Conservation (phyloP, 1,284 basidiomycete species). For the Volvariella surrecta region DNA sequence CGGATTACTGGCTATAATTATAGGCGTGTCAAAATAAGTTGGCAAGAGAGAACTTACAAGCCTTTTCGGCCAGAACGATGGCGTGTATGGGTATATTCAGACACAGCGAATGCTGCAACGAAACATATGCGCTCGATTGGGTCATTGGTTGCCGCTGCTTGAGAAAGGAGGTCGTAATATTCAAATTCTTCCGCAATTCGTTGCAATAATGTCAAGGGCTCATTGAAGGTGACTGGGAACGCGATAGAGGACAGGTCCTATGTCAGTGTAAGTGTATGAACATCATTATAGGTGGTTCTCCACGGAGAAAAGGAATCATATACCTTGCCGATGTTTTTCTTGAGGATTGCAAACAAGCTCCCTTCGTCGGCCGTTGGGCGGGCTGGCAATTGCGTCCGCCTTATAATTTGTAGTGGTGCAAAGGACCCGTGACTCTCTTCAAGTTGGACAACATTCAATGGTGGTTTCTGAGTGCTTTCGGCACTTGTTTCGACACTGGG, state of each 20-base stretch:
- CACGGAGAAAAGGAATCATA: slow-evolving; percentile 2
- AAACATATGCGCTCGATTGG: slow-evolving; percentile 67
- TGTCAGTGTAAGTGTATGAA: slow-evolving; percentile 2
- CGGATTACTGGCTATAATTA: slow-evolving; percentile 52
- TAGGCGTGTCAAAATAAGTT: slow-evolving; percentile 2
- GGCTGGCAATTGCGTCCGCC: slow-evolving; percentile 60
- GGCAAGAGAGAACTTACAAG: slow-evolving; percentile 50
- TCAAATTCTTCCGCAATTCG: slow-evolving; percentile 79
- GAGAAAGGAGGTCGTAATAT: slow-evolving; percentile 62
- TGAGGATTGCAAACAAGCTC: slow-evolving; percentile 78
- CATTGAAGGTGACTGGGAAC: slow-evolving; percentile 85
- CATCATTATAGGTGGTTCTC: not conserved
- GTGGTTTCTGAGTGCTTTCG: slow-evolving; percentile 23
- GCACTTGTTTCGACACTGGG: slow-evolving; percentile 41
- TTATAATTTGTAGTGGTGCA: slow-evolving; percentile 26
- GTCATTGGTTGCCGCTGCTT: slow-evolving; percentile 57
- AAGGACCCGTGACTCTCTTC: not conserved
- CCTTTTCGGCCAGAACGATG: slow-evolving; percentile 78
- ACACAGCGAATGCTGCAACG: slow-evolving; percentile 79
- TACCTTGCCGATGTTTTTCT: slow-evolving; percentile 91
- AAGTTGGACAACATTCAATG: not conserved
- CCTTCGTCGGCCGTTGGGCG: slow-evolving; percentile 75
- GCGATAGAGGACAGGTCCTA: slow-evolving; percentile 82
- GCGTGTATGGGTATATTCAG: slow-evolving; percentile 75
- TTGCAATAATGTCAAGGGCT: slow-evolving; percentile 79